These are phyloP conservation scores for Curvularia eragrostidis DNA, from an alignment of 2,329 filamentous ascomycete genomes.

Conservation along the genomic window DNA sequence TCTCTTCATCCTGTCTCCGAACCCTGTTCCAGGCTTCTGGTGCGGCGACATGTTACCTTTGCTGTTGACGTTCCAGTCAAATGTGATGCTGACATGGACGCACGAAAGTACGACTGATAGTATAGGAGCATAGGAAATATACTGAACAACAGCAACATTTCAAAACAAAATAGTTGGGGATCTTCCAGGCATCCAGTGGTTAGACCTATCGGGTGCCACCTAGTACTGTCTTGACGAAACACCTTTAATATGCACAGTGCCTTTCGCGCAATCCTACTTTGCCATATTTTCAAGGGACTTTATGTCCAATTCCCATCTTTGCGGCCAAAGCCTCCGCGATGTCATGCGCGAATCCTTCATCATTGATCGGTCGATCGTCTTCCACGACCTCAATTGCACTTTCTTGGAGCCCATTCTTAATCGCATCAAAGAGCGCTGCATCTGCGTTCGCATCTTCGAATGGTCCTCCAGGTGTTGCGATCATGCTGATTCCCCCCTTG, in stretches of 20 bases:
- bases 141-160: no score
- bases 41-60: no score
- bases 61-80: no score
- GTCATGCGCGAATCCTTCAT: slow-evolving; percentile 58
- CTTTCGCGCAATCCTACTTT: not conserved
- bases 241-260: not conserved
- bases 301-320: slow-evolving; percentile 24
- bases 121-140: no score
- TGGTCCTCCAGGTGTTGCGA: slow-evolving; percentile 60
- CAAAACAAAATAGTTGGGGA: no score
- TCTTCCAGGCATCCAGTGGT: slow-evolving; percentile 3
- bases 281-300: not conserved
- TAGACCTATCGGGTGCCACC: not conserved
- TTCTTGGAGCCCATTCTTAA: slow-evolving; percentile 58
- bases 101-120: no score
- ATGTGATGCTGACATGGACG: no score
- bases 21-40: no score
- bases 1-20: no score
- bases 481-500: slow-evolving; percentile 65
- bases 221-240: not conserved
- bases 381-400: slow-evolving; percentile 60
- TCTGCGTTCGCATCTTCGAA: slow-evolving; percentile 62
- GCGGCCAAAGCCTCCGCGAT: slow-evolving; percentile 54
- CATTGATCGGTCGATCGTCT: slow-evolving; percentile 62
- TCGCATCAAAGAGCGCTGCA: slow-evolving; percentile 53